These are phyloP conservation scores for Alternaria brassicicola DNA, from an alignment of 2,329 filamentous ascomycete genomes.

Conservation along the genomic window DNA sequence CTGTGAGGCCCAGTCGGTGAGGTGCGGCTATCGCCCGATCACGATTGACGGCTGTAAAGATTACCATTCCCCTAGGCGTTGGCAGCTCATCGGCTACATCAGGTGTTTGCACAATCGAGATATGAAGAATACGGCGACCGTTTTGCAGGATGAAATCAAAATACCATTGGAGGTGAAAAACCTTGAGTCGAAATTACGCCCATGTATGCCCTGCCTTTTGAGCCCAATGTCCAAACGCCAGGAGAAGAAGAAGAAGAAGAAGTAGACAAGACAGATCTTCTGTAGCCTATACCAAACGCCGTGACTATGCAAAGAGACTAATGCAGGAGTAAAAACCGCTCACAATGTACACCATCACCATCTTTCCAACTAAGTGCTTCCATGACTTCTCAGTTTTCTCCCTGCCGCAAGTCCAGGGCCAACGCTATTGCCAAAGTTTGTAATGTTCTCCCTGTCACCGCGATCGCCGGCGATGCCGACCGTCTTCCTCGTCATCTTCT, in stretches of 20 bases:
- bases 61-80: too few species aligned
- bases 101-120: too few species aligned
- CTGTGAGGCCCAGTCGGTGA: too few species aligned
- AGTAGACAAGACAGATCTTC: not conserved
- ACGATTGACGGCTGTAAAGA: not conserved
- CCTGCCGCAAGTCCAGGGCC: slow-evolving; percentile 45
- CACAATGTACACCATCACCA: not conserved
- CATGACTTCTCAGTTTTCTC: slow-evolving; percentile 50
- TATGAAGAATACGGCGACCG: not conserved
- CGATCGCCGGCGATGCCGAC: slow-evolving; percentile 47
- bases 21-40: not conserved
- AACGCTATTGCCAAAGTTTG: slow-evolving; percentile 50
- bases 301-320: slow-evolving; percentile 1
- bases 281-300: not conserved
- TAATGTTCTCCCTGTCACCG: slow-evolving; percentile 50
- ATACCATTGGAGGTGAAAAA: not conserved
- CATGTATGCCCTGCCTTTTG: not conserved
- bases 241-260: not conserved
- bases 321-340: not conserved
- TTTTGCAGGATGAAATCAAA: too few species aligned
- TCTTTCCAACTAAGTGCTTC: slow-evolving; percentile 18
- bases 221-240: not conserved
- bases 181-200: not conserved
- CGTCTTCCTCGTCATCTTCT: slow-evolving; percentile 51
- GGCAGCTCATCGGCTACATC: too few species aligned